Base-by-base conservation (phyloP, 2,329 filamentous ascomycete species). In the Hypoxylon sp. region DNA sequence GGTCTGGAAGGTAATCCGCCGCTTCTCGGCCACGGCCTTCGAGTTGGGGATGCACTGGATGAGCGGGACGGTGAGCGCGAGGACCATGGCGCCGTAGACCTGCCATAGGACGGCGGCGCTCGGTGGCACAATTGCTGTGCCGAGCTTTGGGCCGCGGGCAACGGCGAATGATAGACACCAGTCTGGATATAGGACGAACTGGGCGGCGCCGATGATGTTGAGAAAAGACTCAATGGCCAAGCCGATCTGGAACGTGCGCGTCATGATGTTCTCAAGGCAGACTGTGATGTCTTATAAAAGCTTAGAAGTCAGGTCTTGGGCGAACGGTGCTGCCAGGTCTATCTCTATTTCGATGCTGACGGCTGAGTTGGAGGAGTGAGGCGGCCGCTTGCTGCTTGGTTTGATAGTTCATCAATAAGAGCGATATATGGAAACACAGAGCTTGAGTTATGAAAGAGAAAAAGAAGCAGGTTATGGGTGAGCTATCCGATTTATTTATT, bases 61-160 rank as follows among this genome's bases (percentile, higher is more conserved):
- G 13, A 65, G 31, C 10, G 65, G 65, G 18, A 67, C 24, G 3
- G 63, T 62, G 33, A 67, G 52, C 1, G 64, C 58, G 4, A 67
- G 55, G 11, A 67, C 62, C 2, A 67, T 51, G 29, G 41, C 60
- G n/a, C 62, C 65, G 42, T 63, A 67, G n/a, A 63, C 40, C 47
- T 66, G 64, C 55, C 57, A 66, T 2, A 67, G 45, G 3, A 66
- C 31, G 3, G 64, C 51, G 11, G 65, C 50, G 26, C 57, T 63
- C 21, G 55, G 43, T 17, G 65, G 58, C 10, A 66, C 53, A n/a
- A 3, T 17, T 6, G 45, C 15, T 10, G 38, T 6, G 9, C 45
- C 42, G 17, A 42, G 24, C 15, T 47, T 26, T 1, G 56, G 31
- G 43, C 46, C 26, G 18, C 37, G 27, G n/a, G 52, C 23, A 9